Evolutionary conservation across 805 yeast genomes (phyloP).

Genomic region (Kluyveromyces siamensis): DNA sequence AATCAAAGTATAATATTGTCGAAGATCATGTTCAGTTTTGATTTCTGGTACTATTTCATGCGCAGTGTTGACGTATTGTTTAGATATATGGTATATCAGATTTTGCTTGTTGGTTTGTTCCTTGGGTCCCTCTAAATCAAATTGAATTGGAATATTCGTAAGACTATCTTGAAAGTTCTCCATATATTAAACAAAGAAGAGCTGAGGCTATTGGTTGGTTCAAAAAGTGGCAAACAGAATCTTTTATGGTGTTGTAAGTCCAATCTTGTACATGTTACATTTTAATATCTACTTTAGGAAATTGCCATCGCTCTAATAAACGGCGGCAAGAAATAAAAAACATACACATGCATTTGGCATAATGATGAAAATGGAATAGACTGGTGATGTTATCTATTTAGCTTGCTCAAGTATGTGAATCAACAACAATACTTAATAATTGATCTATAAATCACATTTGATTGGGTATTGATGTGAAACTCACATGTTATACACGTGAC

Average conservation of each 20-base stretch:
- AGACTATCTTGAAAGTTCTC: neutral
- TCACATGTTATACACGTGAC: no score
- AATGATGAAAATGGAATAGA: neutral
- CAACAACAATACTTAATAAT: no score
- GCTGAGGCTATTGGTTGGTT: no score
- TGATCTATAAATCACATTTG: no score
- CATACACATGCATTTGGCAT: neutral
- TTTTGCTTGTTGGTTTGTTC: neutral
- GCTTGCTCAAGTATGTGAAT: no score
- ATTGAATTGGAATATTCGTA: neutral
- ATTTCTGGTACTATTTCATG: constrained; percentile 9
- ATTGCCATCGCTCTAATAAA: neutral
- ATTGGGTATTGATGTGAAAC: no score
- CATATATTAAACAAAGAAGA: neutral
- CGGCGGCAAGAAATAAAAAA: neutral
- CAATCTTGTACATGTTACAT: no score
- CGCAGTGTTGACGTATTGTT: constrained; percentile 20
- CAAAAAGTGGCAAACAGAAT: no score
- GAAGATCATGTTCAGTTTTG: constrained; percentile 13
- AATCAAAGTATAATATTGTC: constrained; percentile 28
- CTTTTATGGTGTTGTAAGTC: no score
- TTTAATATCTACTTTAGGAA: neutral
- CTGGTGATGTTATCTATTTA: no score
- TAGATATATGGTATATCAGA: constrained; percentile 14
- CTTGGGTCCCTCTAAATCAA: neutral